phyloP scores from a whole-genome alignment of 2,329 filamentous ascomycete species.

The Scytalidium lignicola region DNA sequence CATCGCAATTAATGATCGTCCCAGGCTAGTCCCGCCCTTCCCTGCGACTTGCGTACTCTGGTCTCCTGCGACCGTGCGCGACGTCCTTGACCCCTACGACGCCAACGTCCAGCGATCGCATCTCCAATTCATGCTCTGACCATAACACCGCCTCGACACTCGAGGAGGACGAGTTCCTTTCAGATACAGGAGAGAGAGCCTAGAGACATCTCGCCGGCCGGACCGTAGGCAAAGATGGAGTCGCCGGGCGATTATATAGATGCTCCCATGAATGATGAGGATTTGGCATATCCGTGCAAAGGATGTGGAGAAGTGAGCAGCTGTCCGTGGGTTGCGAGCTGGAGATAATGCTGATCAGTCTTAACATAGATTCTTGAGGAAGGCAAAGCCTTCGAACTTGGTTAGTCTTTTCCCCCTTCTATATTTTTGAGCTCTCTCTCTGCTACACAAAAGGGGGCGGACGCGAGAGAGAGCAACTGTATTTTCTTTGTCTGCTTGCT shows the following conservation, averaged over 20 bases:
- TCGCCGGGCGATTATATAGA: slow-evolving; percentile 50
- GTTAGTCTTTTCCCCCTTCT: slow-evolving; percentile 43
- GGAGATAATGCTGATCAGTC: slow-evolving; percentile 10
- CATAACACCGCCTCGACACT: slow-evolving; percentile 2
- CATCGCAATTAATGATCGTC: slow-evolving; percentile 7
- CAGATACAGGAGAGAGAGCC: slow-evolving; percentile 11
- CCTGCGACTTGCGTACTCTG: slow-evolving; percentile 12
- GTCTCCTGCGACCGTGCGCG: slow-evolving; percentile 14
- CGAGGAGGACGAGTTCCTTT: slow-evolving; percentile 18
- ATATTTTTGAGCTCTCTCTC: too few relatives aligned
- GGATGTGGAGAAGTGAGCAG: slow-evolving; percentile 78
- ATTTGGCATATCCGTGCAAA: slow-evolving; percentile 80
- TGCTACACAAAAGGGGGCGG: too few relatives aligned
- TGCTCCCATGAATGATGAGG: slow-evolving; percentile 61
- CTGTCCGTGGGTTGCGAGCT: slow-evolving; percentile 13
- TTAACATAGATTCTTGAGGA: slow-evolving; percentile 81
- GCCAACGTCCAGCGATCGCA: slow-evolving; percentile 17
- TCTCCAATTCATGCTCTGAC: slow-evolving; percentile 21
- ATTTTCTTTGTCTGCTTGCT: too few relatives aligned
- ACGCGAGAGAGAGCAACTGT: too few relatives aligned
- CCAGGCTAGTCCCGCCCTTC: slow-evolving; percentile 1
- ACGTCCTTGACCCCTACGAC: slow-evolving; percentile 6
- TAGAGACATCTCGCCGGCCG: background rate
- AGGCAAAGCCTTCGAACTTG: slow-evolving; percentile 96
- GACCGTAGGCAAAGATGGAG: slow-evolving; percentile 38